Base-by-base conservation (phyloP, 306 rosid species). In the Benincasa hispida region DNA sequence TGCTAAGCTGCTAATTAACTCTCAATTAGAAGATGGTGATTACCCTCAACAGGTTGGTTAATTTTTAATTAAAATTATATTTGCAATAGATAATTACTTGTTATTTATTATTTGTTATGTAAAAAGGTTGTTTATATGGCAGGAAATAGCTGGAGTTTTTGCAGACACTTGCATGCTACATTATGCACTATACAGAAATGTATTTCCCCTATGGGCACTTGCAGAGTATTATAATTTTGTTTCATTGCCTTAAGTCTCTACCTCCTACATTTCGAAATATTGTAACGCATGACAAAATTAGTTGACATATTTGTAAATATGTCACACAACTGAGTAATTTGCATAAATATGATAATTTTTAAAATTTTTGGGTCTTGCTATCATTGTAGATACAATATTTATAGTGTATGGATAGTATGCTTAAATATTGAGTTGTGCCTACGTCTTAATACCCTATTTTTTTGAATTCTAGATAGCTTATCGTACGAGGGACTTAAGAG, bases 101-200 rank as follows among this genome's bases (percentile, higher is more conserved):
- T n/a, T 55, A n/a, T n/a, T 0, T 8, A 55, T 8, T 21, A 55
- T 21, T 55, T n/a, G 5, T 55, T 55, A 55, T 10, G 60, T 55
- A 55, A 21, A 21, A 21, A 21, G 0, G 17, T 24, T 24, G 8
- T 59, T 27, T 27, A 6, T 27, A 59, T 59, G 10, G 37, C 83
- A 88, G 90, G 90, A 88, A 75, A 72, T 84, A 61, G 76, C 84
- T 0, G 57, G 56, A 24, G 88, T 76, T 10, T 83, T 82, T 77
- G 65, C 72, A 82, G 79, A 66, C 66, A 88, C 84, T 14, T 79
- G 86, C 58, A 81, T 81, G 91, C 22, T 59, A 5, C 8, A 59
- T 14, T 59, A 27, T 59, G 37, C 10, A 62, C 3, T 62, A 18
- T 62, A 32, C 6, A 62, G 45, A 45, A 62, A 62, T 15, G 69